Percentiles rank a stretch among this genome's conserved stretches.
Conservation (phyloP, 768 basidiomycete species). For the Roridomyces roridus region DNA sequence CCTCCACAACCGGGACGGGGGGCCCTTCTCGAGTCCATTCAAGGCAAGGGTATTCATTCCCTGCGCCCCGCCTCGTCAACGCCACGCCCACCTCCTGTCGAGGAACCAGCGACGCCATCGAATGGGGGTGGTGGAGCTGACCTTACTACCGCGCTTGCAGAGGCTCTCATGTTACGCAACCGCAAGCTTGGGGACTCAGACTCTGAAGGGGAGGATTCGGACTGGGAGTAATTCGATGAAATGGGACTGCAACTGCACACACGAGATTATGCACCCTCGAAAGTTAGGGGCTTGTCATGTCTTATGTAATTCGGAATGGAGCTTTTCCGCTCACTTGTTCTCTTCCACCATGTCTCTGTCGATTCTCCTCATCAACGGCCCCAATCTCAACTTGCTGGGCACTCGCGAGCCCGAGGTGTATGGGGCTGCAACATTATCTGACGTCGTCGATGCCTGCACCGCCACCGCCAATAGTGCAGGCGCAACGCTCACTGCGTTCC, state of each 20-base stretch:
- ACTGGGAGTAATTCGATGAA: conserved; percentile 48
- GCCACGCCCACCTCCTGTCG: conserved; percentile 40
- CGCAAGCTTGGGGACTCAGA: conserved; percentile 89
- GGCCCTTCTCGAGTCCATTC: conserved; percentile 80
- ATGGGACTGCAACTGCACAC: no score
- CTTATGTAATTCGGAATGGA: no score
- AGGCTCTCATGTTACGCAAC: conserved; percentile 81
- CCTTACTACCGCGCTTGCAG: conserved; percentile 83
- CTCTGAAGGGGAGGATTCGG: conserved; percentile 78
- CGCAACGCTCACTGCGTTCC: conserved; percentile 23
- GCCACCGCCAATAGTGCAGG: conserved; percentile 15
- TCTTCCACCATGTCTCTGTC: not conserved
- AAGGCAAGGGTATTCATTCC: conserved; percentile 76
- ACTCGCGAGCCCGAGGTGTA: conserved; percentile 27
- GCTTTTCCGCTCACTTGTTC: no score
- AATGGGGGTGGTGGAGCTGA: conserved; percentile 65
- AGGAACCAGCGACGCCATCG: conserved; percentile 39
- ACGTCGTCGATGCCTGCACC: conserved; percentile 19
- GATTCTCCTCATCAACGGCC: conserved; percentile 29
- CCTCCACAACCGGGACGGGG: conserved; percentile 64
- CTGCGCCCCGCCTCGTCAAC: conserved; percentile 53
- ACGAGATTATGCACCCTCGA: no score
- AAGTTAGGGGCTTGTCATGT: not conserved
- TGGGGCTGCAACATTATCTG: conserved; percentile 22
- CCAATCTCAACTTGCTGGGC: conserved; percentile 26